Conservation (phyloP, 495 filamentous ascomycete genomes). For the Amorphotheca resinae region DNA sequence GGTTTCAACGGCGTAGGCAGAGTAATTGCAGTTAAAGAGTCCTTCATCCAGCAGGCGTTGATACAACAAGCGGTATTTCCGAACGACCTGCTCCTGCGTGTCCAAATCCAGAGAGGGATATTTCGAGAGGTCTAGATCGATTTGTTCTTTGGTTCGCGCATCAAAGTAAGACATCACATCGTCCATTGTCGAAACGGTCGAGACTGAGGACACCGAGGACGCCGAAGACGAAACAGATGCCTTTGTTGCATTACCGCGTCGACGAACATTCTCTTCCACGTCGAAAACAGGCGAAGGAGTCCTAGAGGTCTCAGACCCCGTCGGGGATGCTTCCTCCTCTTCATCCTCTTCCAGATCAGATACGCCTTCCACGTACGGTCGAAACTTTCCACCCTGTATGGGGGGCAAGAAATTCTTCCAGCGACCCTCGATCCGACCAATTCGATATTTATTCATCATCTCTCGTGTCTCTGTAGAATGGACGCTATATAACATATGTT, state of each 20-base stretch:
- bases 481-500: slow-evolving; percentile 39
- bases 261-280: slow-evolving; percentile 22
- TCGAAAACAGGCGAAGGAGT: slow-evolving; percentile 60
- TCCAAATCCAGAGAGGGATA: slow-evolving; percentile 68
- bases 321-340: slow-evolving; percentile 29
- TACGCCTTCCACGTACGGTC: slow-evolving; percentile 34
- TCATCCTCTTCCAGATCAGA: slow-evolving; percentile 26
- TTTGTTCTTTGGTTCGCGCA: slow-evolving; percentile 58
- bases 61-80: slow-evolving; percentile 66
- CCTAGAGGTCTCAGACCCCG: slow-evolving; percentile 34
- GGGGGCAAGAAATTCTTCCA: slow-evolving; percentile 90
- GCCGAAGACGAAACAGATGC: slow-evolving; percentile 5
- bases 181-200: slow-evolving; percentile 32
- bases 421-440: slow-evolving; percentile 67
- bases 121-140: slow-evolving; percentile 61
- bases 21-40: slow-evolving; percentile 80
- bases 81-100: slow-evolving; percentile 68
- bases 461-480: slow-evolving; percentile 69
- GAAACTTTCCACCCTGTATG: slow-evolving; percentile 83
- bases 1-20: slow-evolving; percentile 62
- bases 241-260: slow-evolving; percentile 9
- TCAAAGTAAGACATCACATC: slow-evolving; percentile 53
- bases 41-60: slow-evolving; percentile 58
- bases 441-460: slow-evolving; percentile 70
- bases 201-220: slow-evolving; percentile 29